Percentiles rank a stretch among this genome's conserved stretches.
Evolutionary conservation across 768 basidiomycete genomes (phyloP).

Genomic region (Lactarius indigo): DNA sequence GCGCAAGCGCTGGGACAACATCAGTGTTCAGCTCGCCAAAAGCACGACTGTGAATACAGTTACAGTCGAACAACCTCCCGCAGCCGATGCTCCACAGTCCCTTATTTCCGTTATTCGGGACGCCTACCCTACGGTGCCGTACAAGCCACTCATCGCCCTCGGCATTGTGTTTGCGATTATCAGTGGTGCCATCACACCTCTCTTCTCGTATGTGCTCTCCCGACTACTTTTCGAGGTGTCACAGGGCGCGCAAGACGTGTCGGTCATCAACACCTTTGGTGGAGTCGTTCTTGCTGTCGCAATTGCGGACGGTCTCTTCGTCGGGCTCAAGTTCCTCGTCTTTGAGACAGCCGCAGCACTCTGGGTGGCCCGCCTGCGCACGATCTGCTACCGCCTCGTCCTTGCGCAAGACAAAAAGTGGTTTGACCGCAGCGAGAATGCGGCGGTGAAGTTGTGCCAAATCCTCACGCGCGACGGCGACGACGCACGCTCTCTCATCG

Average conservation of each 20-base stretch:
- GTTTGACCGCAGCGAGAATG: conserved; percentile 72
- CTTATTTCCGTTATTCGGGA: conserved; percentile 49
- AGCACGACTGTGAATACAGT: conserved; percentile 29
- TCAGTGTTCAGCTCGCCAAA: conserved; percentile 24
- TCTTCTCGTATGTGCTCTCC: conserved; percentile 90
- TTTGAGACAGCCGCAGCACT: conserved; percentile 71
- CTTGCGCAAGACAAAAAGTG: conserved; percentile 80
- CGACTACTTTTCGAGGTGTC: conserved; percentile 75
- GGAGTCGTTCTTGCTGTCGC: conserved; percentile 71
- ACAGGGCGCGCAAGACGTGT: conserved; percentile 58
- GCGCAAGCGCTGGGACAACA: conserved; percentile 35
- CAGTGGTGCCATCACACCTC: conserved; percentile 82
- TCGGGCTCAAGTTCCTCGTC: conserved; percentile 73
- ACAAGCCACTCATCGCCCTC: conserved; percentile 63
- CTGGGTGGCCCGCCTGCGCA: conserved; percentile 72
- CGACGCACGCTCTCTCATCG: conserved; percentile 76
- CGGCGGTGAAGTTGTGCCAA: conserved; percentile 61
- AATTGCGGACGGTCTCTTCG: conserved; percentile 67
- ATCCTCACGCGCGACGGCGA: conserved; percentile 84
- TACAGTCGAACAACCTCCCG: conserved; percentile 21
- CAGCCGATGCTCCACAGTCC: conserved; percentile 28
- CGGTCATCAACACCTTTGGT: conserved; percentile 65
- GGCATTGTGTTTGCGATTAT: conserved; percentile 67
- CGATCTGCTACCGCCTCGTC: conserved; percentile 51
- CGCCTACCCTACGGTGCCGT: conserved; percentile 68